Evolutionary conservation across 495 filamentous ascomycete genomes (phyloP).

Genomic region (Daldinia decipiens): DNA sequence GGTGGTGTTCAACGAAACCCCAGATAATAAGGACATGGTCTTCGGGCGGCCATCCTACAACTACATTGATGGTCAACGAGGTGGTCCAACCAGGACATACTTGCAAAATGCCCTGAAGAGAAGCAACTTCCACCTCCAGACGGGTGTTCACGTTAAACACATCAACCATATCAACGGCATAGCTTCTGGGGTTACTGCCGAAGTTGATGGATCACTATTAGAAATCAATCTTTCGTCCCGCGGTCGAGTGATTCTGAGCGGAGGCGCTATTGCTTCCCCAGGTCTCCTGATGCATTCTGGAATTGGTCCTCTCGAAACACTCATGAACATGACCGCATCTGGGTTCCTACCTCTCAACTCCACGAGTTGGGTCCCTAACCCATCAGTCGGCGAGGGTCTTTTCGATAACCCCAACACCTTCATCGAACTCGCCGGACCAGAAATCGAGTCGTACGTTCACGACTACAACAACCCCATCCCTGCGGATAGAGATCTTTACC

Average conservation of each 20-base stretch:
- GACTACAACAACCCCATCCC: slow-evolving; percentile 49
- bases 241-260: slow-evolving; percentile 66
- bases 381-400: slow-evolving; percentile 50
- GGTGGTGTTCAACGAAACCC: slow-evolving; percentile 60
- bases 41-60: slow-evolving; percentile 65
- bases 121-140: slow-evolving; percentile 63
- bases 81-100: slow-evolving; percentile 67
- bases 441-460: slow-evolving; percentile 51
- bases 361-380: slow-evolving; percentile 51
- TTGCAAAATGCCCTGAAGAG: slow-evolving; percentile 61
- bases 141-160: slow-evolving; percentile 58
- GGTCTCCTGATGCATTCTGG: slow-evolving; percentile 67
- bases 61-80: slow-evolving; percentile 63
- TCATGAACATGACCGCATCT: slow-evolving; percentile 39
- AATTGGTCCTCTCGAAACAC: slow-evolving; percentile 53
- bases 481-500: slow-evolving; percentile 49
- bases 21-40: slow-evolving; percentile 64
- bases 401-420: slow-evolving; percentile 61
- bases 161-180: slow-evolving; percentile 59
- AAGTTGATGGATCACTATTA: slow-evolving; percentile 53
- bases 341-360: slow-evolving; percentile 38
- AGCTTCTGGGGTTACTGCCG: slow-evolving; percentile 59
- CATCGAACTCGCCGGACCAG: slow-evolving; percentile 50
- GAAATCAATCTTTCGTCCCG: slow-evolving; percentile 55
- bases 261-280: slow-evolving; percentile 65